Conservation (phyloP, 1,284 basidiomycete genomes). For the Cryptococcus floricola region DNA sequence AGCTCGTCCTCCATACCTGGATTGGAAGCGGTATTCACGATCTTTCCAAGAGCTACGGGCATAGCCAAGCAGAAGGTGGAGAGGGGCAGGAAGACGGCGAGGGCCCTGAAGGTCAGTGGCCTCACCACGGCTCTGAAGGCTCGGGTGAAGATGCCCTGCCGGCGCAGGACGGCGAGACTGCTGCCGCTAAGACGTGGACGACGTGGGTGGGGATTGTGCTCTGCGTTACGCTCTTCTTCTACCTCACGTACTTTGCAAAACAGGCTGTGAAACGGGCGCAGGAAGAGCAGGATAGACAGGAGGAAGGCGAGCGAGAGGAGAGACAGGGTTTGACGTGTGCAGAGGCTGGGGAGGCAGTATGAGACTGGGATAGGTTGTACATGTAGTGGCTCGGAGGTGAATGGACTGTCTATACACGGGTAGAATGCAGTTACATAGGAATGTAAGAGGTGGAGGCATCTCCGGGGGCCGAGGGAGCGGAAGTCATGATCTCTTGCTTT, state of each 20-base stretch:
- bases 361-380: background rate
- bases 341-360: background rate
- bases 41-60: constrained; percentile 23
- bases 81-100: background rate
- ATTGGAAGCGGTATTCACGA: constrained; percentile 41
- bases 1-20: constrained; percentile 49
- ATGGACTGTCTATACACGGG: background rate
- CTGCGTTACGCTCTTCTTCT: constrained; percentile 52
- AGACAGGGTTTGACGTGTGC: background rate
- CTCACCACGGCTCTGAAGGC: constrained; percentile 3
- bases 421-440: too few relatives aligned
- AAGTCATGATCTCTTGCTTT: background rate
- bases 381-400: background rate
- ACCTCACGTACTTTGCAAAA: constrained; percentile 51
- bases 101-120: constrained; percentile 3
- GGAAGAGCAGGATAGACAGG: constrained; percentile 22
- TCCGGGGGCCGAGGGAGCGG: too few relatives aligned
- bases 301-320: constrained; percentile 11
- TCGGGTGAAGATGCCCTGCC: background rate
- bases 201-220: constrained; percentile 44
- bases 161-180: constrained; percentile 16
- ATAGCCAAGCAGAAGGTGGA: background rate
- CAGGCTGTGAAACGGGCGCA: constrained; percentile 43
- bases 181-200: constrained; percentile 31
- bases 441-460: too few relatives aligned